Evolutionary conservation across 2,329 filamentous ascomycete species (phyloP), one percentile per base, ranked within the genome.

Genomic region (Rhynchosporium secalis): DNA sequence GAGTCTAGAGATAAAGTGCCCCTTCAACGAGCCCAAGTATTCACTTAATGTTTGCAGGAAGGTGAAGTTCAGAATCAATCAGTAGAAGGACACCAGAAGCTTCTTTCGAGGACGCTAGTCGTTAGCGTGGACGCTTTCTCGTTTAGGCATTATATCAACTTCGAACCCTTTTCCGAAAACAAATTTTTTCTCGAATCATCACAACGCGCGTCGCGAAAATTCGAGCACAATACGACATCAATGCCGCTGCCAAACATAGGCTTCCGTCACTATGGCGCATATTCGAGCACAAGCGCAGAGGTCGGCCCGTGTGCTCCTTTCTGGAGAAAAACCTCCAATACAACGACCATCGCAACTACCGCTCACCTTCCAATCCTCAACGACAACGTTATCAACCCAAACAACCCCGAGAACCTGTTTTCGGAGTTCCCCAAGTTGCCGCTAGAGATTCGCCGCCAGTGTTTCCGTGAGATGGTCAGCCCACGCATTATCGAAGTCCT

Each of bases 401-500:
- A 45, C 15, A 45, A 45, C 43, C 43, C 43, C 43, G n/a, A 45
- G 3, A 45, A 45, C 43, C 4, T n/a, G 13, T 45, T 45, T n/a
- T 0, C n/a, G 7, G 2, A 15, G 3, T 45, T 45, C 43, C 43
- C 13, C 7, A 15, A n/a, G 5, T 15, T 45, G 7, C 43, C 43
- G 7, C 13, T 20, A 7, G 13, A 45, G 26, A 5, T 47, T 10
- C 45, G 45, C 12, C 45, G 20, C 6, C 28, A 47, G 12, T 47
- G 45, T 26, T 47, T 47, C 45, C 45, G 8, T 26, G 26, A 47
- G 20, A 47, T 47, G 45, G 28, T 47, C 9, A 20, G 45, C 10
- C 45, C 45, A 8, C 52, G 52, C 26, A 20, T 56, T 5, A 41
- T 56, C 28, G 52, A 56, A 28, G 52, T 56, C 9, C 33, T 38